phyloP scores from a whole-genome alignment of 2,329 filamentous ascomycete species.

The Monilinia polystroma region DNA sequence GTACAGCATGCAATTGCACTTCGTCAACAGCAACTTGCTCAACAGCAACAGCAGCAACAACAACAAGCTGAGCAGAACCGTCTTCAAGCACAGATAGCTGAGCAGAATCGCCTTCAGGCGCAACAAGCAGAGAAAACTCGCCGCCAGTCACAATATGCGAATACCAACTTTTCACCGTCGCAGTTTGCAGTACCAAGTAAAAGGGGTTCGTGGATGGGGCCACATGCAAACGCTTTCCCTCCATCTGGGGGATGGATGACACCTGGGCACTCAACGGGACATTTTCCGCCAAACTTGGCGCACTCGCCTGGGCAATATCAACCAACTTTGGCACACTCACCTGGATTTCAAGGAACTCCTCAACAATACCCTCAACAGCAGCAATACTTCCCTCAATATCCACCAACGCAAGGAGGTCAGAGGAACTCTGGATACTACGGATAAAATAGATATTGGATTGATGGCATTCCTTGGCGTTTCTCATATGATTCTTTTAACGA shows the following conservation, averaged over 20 bases:
- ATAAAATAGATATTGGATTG: conserved; percentile 20
- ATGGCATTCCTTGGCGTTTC: conserved; percentile 6
- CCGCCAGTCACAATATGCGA: conserved; percentile 33
- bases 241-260: conserved; percentile 42
- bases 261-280: conserved; percentile 24
- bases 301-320: conserved; percentile 17
- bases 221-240: conserved; percentile 38
- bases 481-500: not conserved
- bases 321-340: conserved; percentile 8
- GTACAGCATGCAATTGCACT: conserved; percentile 73
- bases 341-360: conserved; percentile 25
- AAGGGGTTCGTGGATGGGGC: conserved; percentile 38
- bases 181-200: conserved; percentile 37
- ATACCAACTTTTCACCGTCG: conserved; percentile 32
- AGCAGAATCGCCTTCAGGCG: not conserved
- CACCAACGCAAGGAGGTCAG: conserved; percentile 27
- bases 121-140: conserved; percentile 26
- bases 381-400: conserved; percentile 29
- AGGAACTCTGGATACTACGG: conserved; percentile 28
- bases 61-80: conserved; percentile 52
- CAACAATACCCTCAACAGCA: conserved; percentile 27
- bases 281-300: conserved; percentile 1
- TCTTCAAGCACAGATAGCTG: conserved; percentile 40
- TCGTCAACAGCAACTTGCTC: conserved; percentile 54
- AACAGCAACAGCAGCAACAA: conserved; percentile 30